These are phyloP conservation scores for Cladophialophora carrionii DNA, from an alignment of 2,329 filamentous ascomycete genomes.

Conservation along the genomic window DNA sequence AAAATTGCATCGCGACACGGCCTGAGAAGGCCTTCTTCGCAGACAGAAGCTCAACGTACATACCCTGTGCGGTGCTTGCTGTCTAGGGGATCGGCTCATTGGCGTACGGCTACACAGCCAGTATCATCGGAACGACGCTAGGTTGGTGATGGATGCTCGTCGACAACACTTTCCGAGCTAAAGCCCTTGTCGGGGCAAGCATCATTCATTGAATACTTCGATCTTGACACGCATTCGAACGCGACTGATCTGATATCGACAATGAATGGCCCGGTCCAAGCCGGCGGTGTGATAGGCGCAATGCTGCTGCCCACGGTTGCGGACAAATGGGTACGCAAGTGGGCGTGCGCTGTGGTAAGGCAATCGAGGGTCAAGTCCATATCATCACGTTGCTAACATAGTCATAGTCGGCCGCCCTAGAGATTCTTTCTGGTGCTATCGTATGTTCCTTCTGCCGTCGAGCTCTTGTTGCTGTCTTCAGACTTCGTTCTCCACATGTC, in stretches of 20 bases:
- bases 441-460: neutral
- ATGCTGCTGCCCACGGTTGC: constrained; percentile 29
- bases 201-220: constrained; percentile 48
- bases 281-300: constrained; percentile 30
- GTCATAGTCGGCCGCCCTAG: constrained; percentile 24
- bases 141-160: constrained; percentile 30
- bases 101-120: constrained; percentile 35
- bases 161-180: neutral
- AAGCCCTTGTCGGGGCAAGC: constrained; percentile 43
- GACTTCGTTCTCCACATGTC: neutral
- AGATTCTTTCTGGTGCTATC: constrained; percentile 29
- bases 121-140: constrained; percentile 35
- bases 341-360: constrained; percentile 32
- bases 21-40: constrained; percentile 25
- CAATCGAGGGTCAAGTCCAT: neutral
- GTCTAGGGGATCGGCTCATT: constrained; percentile 33
- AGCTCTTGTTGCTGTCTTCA: neutral
- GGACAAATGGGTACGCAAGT: constrained; percentile 35
- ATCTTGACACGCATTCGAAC: constrained; percentile 29
- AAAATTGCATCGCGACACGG: constrained; percentile 25
- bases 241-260: constrained; percentile 33
- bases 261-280: constrained; percentile 33
- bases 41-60: constrained; percentile 30
- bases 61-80: constrained; percentile 29
- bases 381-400: neutral